Evolutionary conservation across 108 stramenopile genomes (phyloP).

Genomic region (Nitzschia sp.): DNA sequence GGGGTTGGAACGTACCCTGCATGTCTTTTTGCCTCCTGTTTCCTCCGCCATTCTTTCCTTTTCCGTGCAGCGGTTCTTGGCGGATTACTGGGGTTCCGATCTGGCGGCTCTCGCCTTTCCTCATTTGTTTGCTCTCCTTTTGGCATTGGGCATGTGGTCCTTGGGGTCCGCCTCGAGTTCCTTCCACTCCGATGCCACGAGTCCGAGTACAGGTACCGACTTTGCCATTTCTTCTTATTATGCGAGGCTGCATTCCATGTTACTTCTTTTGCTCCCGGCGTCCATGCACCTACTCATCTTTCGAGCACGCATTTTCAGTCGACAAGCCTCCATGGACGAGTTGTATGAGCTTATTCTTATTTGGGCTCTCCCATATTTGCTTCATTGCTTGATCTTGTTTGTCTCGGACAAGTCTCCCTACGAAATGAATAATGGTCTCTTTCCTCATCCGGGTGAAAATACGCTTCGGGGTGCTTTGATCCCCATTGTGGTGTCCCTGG

Average conservation of each 20-base stretch:
- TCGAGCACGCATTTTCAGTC: conserved; percentile 52
- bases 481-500: conserved; percentile 47
- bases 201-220: background rate
- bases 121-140: conserved; percentile 51
- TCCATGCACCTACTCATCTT: conserved; percentile 55
- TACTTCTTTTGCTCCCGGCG: conserved; percentile 59
- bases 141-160: conserved; percentile 48
- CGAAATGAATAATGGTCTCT: conserved; percentile 34
- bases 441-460: conserved; percentile 27
- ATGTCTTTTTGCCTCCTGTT: conserved; percentile 53
- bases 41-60: conserved; percentile 46
- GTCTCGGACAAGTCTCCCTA: conserved; percentile 27
- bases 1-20: conserved; percentile 51
- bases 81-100: conserved; percentile 51
- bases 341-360: conserved; percentile 58
- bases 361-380: conserved; percentile 62
- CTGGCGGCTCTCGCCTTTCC: conserved; percentile 42
- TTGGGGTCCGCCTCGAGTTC: conserved; percentile 39
- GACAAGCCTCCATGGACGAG: conserved; percentile 61
- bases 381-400: conserved; percentile 51
- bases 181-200: conserved; percentile 2
- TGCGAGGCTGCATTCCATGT: conserved; percentile 47
- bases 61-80: conserved; percentile 25
- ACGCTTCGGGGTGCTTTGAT: conserved; percentile 51
- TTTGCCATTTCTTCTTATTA: conserved; percentile 34